Conservation (phyloP, 805 yeast genomes). For the Priceomyces fermenticarens region DNA sequence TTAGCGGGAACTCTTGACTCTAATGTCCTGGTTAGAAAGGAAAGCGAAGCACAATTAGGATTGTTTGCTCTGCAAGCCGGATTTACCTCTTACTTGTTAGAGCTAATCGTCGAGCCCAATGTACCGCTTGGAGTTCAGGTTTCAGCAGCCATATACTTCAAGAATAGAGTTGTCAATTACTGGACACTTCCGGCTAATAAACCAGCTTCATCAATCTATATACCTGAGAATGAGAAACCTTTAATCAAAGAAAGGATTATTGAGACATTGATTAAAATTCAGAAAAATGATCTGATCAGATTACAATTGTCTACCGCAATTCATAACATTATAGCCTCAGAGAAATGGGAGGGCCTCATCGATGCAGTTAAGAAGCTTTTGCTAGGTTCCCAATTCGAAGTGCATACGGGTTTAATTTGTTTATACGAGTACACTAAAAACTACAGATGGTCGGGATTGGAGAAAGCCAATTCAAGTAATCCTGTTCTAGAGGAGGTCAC, state of each 20-base stretch:
- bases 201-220: constrained; percentile 16
- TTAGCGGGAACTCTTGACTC: constrained; percentile 56
- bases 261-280: constrained; percentile 38
- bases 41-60: constrained; percentile 50
- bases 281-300: constrained; percentile 36
- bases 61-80: constrained; percentile 56
- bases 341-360: constrained; percentile 42
- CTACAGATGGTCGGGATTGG: constrained; percentile 45
- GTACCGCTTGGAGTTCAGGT: constrained; percentile 36
- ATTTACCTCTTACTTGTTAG: constrained; percentile 53
- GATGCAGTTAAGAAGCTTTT: constrained; percentile 38
- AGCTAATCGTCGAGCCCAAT: constrained; percentile 44
- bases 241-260: constrained; percentile 42
- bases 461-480: constrained; percentile 32
- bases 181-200: constrained; percentile 37
- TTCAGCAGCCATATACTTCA: constrained; percentile 43
- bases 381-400: constrained; percentile 30
- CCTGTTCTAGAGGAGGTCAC: constrained; percentile 40
- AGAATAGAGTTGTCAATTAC: constrained; percentile 35
- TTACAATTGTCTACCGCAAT: constrained; percentile 59
- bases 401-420: constrained; percentile 38
- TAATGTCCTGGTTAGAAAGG: constrained; percentile 45
- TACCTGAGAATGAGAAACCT: constrained; percentile 33
- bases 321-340: constrained; percentile 49
- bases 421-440: constrained; percentile 39